Base-by-base conservation (phyloP, 1,284 basidiomycete genomes). In the Apiotrichum domesticum region DNA sequence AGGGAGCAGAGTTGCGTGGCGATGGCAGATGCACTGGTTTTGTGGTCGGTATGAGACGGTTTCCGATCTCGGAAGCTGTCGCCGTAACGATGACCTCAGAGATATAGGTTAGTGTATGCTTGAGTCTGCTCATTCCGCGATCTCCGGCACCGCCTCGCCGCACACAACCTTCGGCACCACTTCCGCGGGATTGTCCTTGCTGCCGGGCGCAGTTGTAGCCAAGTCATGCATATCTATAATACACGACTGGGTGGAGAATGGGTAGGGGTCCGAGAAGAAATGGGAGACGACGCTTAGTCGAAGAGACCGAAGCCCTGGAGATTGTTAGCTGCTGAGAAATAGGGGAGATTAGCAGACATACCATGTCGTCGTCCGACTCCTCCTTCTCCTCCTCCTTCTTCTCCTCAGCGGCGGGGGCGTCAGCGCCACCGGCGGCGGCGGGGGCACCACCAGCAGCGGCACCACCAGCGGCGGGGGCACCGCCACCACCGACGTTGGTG, bases 301-400 rank as follows among this genome's bases (percentile, higher is more conserved):
- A 88, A 88, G 61, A 88, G 82, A 81, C 87, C 86, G 81, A 88
- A 88, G 78, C 87, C 86, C 85, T 85, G 63, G 11, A 35, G 9
- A 29, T 13, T 15, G 46, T 52, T 35, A 56, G 56, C 43, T 45
- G 42, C 32, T 4, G 5, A 21, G 14, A 21, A 14, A 14, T 6
- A 3, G 3, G 9, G 3, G 13, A 33, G 3, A 29, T 29, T 29
- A 29, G 10, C 15, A 8, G 33, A 51, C 87, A 63, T 66, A 90
- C 90, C 90, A 93, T 93, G 79, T 93, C 90, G 54, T 90, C 87
- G 80, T 94, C 91, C 63, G 87, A 88, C 72, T 77, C 74, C 75
- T 79, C 78, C 77, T 80, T 77, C 76, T 91, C 90, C 81, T 93
- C 87, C 81, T 91, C 85, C 77, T 90, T 85, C 79, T 87, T 85